Evolutionary conservation across 2,329 filamentous ascomycete genomes (phyloP), one percentile per base, ranked within the genome.

Genomic region (Pseudocercospora eumusae): DNA sequence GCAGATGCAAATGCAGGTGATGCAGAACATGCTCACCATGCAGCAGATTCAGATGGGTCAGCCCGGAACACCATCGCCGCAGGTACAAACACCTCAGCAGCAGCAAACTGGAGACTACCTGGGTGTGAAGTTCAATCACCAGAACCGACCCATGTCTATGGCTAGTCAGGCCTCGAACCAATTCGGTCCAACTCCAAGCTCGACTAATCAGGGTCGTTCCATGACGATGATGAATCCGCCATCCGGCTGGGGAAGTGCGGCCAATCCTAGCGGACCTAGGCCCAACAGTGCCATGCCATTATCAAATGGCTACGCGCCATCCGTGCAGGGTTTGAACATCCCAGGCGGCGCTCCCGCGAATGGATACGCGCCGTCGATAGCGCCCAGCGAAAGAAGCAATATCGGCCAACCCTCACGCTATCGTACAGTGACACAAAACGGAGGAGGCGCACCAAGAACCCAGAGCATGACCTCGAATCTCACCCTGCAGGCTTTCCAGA

Each of bases 341-440:
- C 66, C 75, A 70, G 66, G 71, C 25, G 63, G 74, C 72, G 71
- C 70, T 42, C 70, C 70, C 50, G 69, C 79, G 52, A 76, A 77
- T 56, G 87, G 86, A 8, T 98, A 98, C 76, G 85, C 92, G 0
- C 87, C 92, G 0, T 98, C 93, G 0, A 96, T 99, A 68, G 93
- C 95, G 2, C 95, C 95, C 0, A 96, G 92, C 4, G 95, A 98
- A 79, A 89, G 95, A 64, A 98, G 93, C 81, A 98, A 96, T 75
- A 81, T 97, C 64, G 95, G 95, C 15, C 83, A 96, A 57, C 92
- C 95, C 8, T 88, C 91, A 31, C 87, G 95, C 49, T 99, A 99
- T 78, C 86, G 95, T 50, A 92, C 95, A 1, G 93, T 98, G 0
- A 88, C 89, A 18, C 59, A 62, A 21, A 64, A 64, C 49, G 66